Conservation (phyloP, 2,329 filamentous ascomycete genomes). For the Arthrobotrys musiformis region DNA sequence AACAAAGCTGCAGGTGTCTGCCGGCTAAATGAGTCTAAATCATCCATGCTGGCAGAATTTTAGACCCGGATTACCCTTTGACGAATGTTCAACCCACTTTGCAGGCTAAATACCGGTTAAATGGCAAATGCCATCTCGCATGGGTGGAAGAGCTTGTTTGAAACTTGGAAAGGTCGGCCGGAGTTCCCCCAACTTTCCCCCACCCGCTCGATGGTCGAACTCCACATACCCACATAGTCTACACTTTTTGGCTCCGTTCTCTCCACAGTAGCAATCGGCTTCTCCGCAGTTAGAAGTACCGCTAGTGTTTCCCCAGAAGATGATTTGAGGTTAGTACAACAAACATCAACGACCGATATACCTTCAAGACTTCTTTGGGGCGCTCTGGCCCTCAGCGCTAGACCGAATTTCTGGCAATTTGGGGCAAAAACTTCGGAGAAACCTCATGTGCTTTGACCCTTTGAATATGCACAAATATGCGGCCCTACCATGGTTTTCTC, state of each 20-base stretch:
- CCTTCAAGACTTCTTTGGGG: neutral
- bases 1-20: conserved; percentile 4
- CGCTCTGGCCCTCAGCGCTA: neutral
- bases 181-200: conserved; percentile 33
- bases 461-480: neutral
- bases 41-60: neutral
- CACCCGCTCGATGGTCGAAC: neutral
- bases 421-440: conserved; percentile 35
- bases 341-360: too few relatives aligned
- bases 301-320: neutral
- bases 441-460: neutral
- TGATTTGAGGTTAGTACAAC: neutral
- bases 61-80: neutral
- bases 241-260: neutral
- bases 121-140: conserved; percentile 6
- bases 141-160: conserved; percentile 15
- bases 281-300: neutral
- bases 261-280: neutral
- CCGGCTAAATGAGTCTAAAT: conserved; percentile 30
- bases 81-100: conserved; percentile 1
- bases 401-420: neutral
- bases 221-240: neutral
- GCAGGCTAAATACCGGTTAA: conserved; percentile 39
- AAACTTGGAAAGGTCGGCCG: conserved; percentile 9
- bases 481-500: neutral